Evolutionary conservation across 441 rosid species (phyloP).

Genomic region (Erodium texanum): DNA sequence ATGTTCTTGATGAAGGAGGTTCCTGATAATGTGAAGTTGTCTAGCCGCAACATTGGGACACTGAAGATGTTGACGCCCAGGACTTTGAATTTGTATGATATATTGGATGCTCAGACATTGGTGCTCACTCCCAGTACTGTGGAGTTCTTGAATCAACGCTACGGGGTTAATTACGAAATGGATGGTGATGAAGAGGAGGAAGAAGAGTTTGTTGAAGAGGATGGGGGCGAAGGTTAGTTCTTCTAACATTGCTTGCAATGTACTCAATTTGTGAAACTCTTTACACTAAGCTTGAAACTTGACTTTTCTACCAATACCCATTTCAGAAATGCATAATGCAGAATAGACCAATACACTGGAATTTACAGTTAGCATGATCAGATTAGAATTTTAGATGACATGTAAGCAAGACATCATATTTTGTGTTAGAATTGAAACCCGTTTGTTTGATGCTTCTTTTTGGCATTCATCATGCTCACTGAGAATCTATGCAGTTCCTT

Average conservation of each 20-base stretch:
- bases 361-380: not conserved
- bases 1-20: conserved; percentile 75
- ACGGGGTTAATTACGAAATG: conserved; percentile 43
- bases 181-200: conserved; percentile 35
- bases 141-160: conserved; percentile 60
- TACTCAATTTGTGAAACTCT: too few species aligned
- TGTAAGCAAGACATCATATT: not conserved
- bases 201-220: conserved; percentile 21
- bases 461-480: too few species aligned
- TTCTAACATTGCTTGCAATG: not conserved
- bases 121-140: conserved; percentile 73
- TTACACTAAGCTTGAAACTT: not conserved
- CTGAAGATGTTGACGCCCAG: conserved; percentile 80
- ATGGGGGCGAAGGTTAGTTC: conserved; percentile 51
- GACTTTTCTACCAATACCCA: too few species aligned
- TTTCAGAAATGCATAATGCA: too few species aligned
- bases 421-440: not conserved
- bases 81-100: conserved; percentile 74
- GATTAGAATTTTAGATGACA: not conserved
- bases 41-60: conserved; percentile 79
- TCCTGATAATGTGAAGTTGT: conserved; percentile 44
- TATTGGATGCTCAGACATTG: conserved; percentile 74
- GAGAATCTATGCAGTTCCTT: not conserved
- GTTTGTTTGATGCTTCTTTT: too few species aligned
- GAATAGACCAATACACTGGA: not conserved